These are phyloP conservation scores for Hortaea werneckii DNA, from an alignment of 2,329 filamentous ascomycete species.

Conservation along the genomic window DNA sequence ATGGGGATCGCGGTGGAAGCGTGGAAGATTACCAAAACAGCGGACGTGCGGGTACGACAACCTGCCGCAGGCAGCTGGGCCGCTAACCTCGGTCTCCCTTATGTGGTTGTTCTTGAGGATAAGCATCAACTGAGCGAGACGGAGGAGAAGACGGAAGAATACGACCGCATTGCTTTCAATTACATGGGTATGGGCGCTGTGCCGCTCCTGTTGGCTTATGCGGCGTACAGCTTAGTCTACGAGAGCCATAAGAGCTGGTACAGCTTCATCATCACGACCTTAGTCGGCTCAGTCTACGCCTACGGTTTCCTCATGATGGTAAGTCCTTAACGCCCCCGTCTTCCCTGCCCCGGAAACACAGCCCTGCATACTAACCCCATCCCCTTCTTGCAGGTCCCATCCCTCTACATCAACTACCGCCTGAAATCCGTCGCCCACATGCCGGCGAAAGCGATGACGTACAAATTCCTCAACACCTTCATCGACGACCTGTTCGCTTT, in stretches of 20 bases:
- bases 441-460: constrained; percentile 92
- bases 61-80: constrained; percentile 53
- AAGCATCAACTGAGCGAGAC: constrained; percentile 93
- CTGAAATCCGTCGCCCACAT: constrained; percentile 88
- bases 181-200: constrained; percentile 92
- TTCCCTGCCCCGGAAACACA: too few species aligned
- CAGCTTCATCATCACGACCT: constrained; percentile 84
- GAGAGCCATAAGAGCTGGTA: constrained; percentile 91
- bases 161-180: constrained; percentile 93
- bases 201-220: constrained; percentile 80
- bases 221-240: constrained; percentile 81
- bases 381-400: constrained; percentile 47
- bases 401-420: constrained; percentile 97
- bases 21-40: constrained; percentile 96
- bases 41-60: constrained; percentile 72
- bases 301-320: constrained; percentile 99
- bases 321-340: too few species aligned
- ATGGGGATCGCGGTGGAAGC: constrained; percentile 68
- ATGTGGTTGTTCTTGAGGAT: constrained; percentile 78
- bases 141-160: constrained; percentile 96
- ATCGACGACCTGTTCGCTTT: constrained; percentile 98
- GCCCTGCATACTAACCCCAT: constrained; percentile 2
- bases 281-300: constrained; percentile 92
- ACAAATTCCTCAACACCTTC: constrained; percentile 98
- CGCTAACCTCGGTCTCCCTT: constrained; percentile 43